Evolutionary conservation across 257 asterid species (phyloP).

Genomic region (Marsdenia floribunda): DNA sequence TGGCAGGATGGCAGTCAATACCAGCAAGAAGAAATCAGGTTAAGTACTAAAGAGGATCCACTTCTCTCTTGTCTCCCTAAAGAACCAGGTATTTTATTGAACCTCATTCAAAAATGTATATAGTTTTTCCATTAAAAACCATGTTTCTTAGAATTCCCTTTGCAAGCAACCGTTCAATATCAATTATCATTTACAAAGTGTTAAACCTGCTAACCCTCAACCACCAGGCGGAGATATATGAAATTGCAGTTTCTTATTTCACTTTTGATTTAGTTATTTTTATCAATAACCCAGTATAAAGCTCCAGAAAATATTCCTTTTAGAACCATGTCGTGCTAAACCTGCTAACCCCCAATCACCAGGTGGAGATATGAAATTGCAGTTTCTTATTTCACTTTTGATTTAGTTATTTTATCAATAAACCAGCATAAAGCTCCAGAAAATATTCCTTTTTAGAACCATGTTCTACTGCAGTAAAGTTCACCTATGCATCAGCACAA

Average conservation of each 20-base stretch:
- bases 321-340: too few species aligned
- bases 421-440: not conserved
- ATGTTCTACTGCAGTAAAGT: conserved; percentile 5
- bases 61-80: not conserved
- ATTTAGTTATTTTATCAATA: not conserved
- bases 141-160: not conserved
- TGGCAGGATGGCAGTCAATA: not conserved
- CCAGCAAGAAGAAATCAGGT: not conserved
- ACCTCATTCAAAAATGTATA: not conserved
- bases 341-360: too few species aligned
- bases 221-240: too few species aligned
- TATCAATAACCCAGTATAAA: not conserved
- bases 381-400: not conserved
- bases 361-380: not conserved
- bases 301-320: not conserved
- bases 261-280: not conserved
- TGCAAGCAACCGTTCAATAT: not conserved
- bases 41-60: not conserved
- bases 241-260: not conserved
- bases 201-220: not conserved
- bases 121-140: not conserved
- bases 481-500: conserved; percentile 11
- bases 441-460: not conserved
- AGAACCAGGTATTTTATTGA: not conserved
- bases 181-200: not conserved